Evolutionary conservation across 352 stramenopile genomes (phyloP), one percentile per base, ranked within the genome.

Genomic region (Poterioochromonas sp.): DNA sequence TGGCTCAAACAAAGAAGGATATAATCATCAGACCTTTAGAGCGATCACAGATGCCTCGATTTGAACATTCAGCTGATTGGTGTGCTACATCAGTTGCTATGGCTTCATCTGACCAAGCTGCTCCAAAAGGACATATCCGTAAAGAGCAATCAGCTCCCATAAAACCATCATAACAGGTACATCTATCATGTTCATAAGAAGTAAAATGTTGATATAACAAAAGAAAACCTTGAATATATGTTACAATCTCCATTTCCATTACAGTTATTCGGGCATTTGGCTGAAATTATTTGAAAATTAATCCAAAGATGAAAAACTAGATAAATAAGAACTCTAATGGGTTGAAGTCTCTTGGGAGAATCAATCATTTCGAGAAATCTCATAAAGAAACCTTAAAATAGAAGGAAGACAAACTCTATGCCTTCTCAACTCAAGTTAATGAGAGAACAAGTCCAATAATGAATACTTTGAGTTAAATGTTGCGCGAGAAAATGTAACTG

Each of bases 51-150:
- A 54, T 53, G 53, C 89, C 88, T 3, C 87, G 84, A 68, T 93
- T 94, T 15, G 88, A 93, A 58, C 82, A 85, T 83, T 97, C 91
- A 44, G 86, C 82, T 18, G 81, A 76, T 71, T 71, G 43, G 71
- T 89, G 86, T 20, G 84, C 84, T n/a, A 64, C 80, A 51, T 86
- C 79, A 18, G 69, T 80, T 26, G 86, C 83, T 3, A 79, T 86
- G 1, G 89, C 89, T 73, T 94, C 92, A 80, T 93, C 88, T 5
- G 87, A 83, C 89, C 89, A 94, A 0, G 88, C 88, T 20, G 85
- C 69, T 0, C 87, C 89, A 15, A 71, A 87, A 1, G 89, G 86
- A 65, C 88, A 94, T 20, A 73, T 85, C 26, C 80, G 73, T 79
- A 63, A 18, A n/a, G 43, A 34, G 11, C 37, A 58, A 63, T 84